Evolutionary conservation across 2,329 filamentous ascomycete species (phyloP).

Genomic region (Botrytis deweyae): DNA sequence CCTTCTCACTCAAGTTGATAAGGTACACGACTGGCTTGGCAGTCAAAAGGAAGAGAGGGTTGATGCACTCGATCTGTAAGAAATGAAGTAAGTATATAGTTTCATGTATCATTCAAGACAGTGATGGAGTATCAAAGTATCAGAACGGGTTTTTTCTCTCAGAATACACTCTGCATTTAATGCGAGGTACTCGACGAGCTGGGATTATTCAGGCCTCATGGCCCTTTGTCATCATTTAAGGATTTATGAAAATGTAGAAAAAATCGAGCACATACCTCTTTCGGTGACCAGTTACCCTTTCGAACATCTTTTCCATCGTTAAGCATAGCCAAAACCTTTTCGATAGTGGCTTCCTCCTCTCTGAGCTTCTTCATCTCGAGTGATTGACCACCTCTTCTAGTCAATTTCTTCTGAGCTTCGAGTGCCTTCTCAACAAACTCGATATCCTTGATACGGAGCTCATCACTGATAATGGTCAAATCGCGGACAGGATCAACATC

Average conservation of each 20-base stretch:
- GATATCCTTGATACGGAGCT: slow-evolving; percentile 96
- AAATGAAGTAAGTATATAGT: slow-evolving; percentile 22
- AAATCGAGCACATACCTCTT: slow-evolving; percentile 73
- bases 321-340: slow-evolving; percentile 81
- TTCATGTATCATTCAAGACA: slow-evolving; percentile 18
- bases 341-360: slow-evolving; percentile 90
- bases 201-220: slow-evolving; percentile 93
- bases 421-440: slow-evolving; percentile 97
- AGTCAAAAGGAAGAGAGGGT: slow-evolving; percentile 89
- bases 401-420: slow-evolving; percentile 91
- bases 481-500: slow-evolving; percentile 95
- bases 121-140: slow-evolving; percentile 26
- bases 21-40: slow-evolving; percentile 97
- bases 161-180: slow-evolving; percentile 75
- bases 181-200: slow-evolving; percentile 97
- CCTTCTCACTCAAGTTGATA: slow-evolving; percentile 94
- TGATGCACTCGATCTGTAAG: slow-evolving; percentile 88
- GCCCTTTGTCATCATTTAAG: slow-evolving; percentile 97
- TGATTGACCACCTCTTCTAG: slow-evolving; percentile 87
- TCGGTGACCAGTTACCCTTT: slow-evolving; percentile 83
- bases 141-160: slow-evolving; percentile 65
- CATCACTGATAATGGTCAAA: slow-evolving; percentile 93
- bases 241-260: slow-evolving; percentile 31
- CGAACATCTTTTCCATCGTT: slow-evolving; percentile 90
- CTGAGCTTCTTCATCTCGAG: slow-evolving; percentile 97